phyloP scores from a whole-genome alignment of 768 basidiomycete genomes.

The Podaxis sp. region DNA sequence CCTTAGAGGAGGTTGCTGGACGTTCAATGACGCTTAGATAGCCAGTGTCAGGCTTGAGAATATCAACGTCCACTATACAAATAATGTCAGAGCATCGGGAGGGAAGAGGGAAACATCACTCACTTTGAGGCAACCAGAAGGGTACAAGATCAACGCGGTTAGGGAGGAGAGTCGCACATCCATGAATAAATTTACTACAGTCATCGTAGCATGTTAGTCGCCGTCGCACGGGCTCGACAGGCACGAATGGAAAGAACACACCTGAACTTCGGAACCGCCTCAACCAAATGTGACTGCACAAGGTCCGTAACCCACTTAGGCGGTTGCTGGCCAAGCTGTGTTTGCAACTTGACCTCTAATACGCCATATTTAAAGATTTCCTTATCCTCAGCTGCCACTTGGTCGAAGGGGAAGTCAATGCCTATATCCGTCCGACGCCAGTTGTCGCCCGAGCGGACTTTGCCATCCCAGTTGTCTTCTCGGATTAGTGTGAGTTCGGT shows the following conservation, averaged over 20 bases:
- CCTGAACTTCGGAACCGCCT: conserved; percentile 98
- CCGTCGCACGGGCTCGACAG: too few relatives aligned
- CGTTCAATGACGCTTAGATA: conserved; percentile 72
- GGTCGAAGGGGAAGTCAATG: conserved; percentile 87
- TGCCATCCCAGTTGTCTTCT: conserved; percentile 96
- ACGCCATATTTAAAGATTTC: conserved; percentile 97
- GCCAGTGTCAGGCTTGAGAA: conserved; percentile 87
- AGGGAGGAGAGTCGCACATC: conserved; percentile 89
- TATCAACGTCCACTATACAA: conserved; percentile 83
- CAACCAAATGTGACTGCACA: conserved; percentile 93
- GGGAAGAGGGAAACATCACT: conserved; percentile 14
- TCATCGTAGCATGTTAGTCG: too few relatives aligned
- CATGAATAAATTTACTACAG: conserved; percentile 88
- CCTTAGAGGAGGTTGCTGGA: conserved; percentile 48
- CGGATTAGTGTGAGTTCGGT: conserved; percentile 92
- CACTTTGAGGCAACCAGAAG: conserved; percentile 97
- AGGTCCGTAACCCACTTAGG: conserved; percentile 96
- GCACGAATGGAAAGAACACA: conserved; percentile 18
- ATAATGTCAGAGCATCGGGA: not conserved
- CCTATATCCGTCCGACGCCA: conserved; percentile 95
- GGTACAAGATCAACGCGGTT: conserved; percentile 94
- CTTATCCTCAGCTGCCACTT: conserved; percentile 70
- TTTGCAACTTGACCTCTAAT: conserved; percentile 96
- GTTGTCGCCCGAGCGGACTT: conserved; percentile 71
- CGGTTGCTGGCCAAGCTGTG: conserved; percentile 92